These are phyloP conservation scores for Graphiopsis chlorocephala DNA, from an alignment of 2,329 filamentous ascomycete genomes.

Conservation along the genomic window DNA sequence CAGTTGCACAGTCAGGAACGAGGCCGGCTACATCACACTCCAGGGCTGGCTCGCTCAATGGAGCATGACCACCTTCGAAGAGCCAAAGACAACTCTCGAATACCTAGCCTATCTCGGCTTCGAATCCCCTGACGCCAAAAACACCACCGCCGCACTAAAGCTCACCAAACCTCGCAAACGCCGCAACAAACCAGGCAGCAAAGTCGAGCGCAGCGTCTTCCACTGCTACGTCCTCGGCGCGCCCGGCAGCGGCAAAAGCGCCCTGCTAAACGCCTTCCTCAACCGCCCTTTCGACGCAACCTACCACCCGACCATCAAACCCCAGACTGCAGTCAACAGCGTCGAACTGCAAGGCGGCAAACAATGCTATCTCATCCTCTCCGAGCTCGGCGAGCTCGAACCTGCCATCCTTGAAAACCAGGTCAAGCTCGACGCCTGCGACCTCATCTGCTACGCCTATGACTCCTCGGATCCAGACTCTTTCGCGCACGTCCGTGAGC, in stretches of 20 bases:
- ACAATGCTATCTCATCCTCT: constrained; percentile 93
- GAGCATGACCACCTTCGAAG: constrained; percentile 99
- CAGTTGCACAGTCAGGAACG: constrained; percentile 89
- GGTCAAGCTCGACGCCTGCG: constrained; percentile 84
- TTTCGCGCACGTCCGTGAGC: constrained; percentile 83
- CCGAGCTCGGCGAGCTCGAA: constrained; percentile 94
- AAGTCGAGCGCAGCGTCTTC: constrained; percentile 91
- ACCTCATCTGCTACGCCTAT: constrained; percentile 92
- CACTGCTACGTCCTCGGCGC: constrained; percentile 89
- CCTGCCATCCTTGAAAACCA: constrained; percentile 91
- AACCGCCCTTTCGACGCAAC: constrained; percentile 79
- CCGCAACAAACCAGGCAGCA: constrained; percentile 67
- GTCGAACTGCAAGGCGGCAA: constrained; percentile 94
- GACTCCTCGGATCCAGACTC: constrained; percentile 96
- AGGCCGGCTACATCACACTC: constrained; percentile 89
- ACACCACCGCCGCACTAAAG: constrained; percentile 81
- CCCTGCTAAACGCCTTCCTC: constrained; percentile 85
- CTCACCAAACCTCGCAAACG: constrained; percentile 89
- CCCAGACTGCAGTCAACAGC: constrained; percentile 88
- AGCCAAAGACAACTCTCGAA: constrained; percentile 89
- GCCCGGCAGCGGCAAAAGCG: constrained; percentile 83
- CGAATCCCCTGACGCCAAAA: constrained; percentile 68
- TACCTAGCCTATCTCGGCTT: constrained; percentile 97
- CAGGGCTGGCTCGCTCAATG: constrained; percentile 98
- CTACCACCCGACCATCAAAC: constrained; percentile 93